Percentiles rank a stretch among this genome's conserved stretches.
Conservation (phyloP, 1,284 basidiomycete species). For the Cutaneotrichosporon mucoides region DNA sequence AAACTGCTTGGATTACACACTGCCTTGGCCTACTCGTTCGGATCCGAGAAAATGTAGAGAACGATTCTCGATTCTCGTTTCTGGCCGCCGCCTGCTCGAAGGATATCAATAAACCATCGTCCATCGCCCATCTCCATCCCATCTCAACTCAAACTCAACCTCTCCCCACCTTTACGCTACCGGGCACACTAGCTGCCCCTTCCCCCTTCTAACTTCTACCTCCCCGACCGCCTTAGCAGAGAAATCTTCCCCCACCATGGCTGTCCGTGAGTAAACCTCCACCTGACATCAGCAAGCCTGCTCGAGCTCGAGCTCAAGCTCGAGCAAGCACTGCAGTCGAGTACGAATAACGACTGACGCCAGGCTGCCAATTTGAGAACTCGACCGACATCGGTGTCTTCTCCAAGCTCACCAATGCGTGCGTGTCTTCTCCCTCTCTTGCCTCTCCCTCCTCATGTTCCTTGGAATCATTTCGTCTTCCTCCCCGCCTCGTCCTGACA, state of each 20-base stretch:
- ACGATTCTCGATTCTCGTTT: neutral
- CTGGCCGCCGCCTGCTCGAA: too few relatives aligned
- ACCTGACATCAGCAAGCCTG: neutral
- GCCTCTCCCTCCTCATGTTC: too few relatives aligned
- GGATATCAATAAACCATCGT: neutral
- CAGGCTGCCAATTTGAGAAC: conserved; percentile 93
- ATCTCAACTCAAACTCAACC: neutral
- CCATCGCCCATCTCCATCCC: neutral
- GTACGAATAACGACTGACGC: conserved; percentile 1
- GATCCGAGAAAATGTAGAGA: conserved; percentile 9
- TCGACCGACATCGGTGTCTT: conserved; percentile 94
- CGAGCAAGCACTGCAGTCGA: neutral
- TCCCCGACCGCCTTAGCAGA: neutral
- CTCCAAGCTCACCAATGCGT: conserved; percentile 85
- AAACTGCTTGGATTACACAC: neutral
- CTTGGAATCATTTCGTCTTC: neutral
- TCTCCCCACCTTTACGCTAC: neutral
- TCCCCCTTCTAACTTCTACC: neutral
- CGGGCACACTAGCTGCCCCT: neutral
- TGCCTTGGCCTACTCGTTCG: neutral
- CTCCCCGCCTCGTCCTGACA: too few relatives aligned
- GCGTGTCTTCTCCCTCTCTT: conserved; percentile 15
- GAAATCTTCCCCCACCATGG: conserved; percentile 43
- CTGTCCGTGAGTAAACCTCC: conserved; percentile 50
- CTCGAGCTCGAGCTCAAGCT: neutral